Base-by-base conservation (phyloP, 371 early-diverging fungal genomes). In the Basidiobolus meristosporus region DNA sequence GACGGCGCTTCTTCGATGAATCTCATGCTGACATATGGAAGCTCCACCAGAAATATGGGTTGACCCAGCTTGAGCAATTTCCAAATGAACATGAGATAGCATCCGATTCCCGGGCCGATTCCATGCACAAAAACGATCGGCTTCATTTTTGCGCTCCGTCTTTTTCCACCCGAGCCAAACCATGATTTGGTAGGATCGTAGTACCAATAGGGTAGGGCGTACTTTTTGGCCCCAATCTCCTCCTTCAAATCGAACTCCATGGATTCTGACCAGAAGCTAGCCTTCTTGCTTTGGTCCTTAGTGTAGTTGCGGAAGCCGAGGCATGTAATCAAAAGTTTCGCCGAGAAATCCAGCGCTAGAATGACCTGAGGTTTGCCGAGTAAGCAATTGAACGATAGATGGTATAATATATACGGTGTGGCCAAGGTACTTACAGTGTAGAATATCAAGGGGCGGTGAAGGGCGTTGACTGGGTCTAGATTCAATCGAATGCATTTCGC, bases 111-210 rank as follows among this genome's bases (percentile, higher is more conserved):
- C 33, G 69, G 61, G 2, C 73, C 75, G 26, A 80, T 68, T n/a
- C 81, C 81, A 44, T 77, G 77, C 11, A 77, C 65, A 48, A 77
- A 77, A 2, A 76, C 68, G 23, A 79, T 52, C 0, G 80, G 77
- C 17, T 61, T 57, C 36, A 62, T 56, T 40, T 57, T 56, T n/a
- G 60, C 54, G 31, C 62, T 43, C 30, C 57, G 52, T 38, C 53
- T 59, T 39, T 40, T 22, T 39, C 16, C 41, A 41, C 1, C 39
- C 17, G n/a, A 38, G 59, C 29, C 56, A 63, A n/a, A n/a, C n/a
- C n/a, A n/a, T n/a, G n/a, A n/a, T n/a, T 69, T 68, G 69, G 43
- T 74, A 71, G 1, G 68, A 56, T 2, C 45, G 19, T 31, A 41
- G 33, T 41, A 41, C 41, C 41, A 41, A 41, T 41, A 41, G 9